Base-by-base conservation (phyloP, 345 rosid genomes). In the Aquilaria sinensis region DNA sequence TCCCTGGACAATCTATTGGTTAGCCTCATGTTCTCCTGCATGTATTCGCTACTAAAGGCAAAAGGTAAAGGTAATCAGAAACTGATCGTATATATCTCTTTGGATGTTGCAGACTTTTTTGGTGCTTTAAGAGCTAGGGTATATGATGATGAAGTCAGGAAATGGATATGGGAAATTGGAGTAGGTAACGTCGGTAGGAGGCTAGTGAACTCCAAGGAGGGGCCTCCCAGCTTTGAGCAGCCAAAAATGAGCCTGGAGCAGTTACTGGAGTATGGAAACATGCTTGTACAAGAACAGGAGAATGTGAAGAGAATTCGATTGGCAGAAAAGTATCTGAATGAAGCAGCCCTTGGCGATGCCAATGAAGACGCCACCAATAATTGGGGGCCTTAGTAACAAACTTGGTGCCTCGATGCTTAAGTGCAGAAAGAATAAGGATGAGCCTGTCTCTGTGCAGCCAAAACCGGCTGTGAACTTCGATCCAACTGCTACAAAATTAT, bases 1-100 rank as follows among this genome's bases (percentile, higher is more conserved):
- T 78, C 60, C 84, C 81, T 11, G 85, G 88, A 6, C 88, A 83
- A 53, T 83, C 83, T 10, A 80, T 83, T 51, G 88, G 88, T 80
- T 66, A 63, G 71, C 47, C 66, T 51, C 41, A 53, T 23, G 14
- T 16, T 53, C 30, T 2, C 29, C 12, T 53, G 16, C 16, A 53
- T 16, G 13, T 16, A 46, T 49, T 56, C 10, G 23, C 9, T 10
- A 46, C 15, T 23, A 12, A 23, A 23, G 23, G 23, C 23, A 23
- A 23, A 23, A 23, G 23, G 23, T 23, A 1, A 23, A 23, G 23
- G 23, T 23, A 23, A 23, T 23, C 23, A 23, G 23, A 23, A 23
- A 29, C 2, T 8, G 31, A 5, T 41, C 6, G 30, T 15, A 41
- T 30, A 3, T 47, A 49, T 50, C 31, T 60, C 10, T 15, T 59